Base-by-base conservation (phyloP, 352 stramenopile species). In the Pythium monospermum region DNA sequence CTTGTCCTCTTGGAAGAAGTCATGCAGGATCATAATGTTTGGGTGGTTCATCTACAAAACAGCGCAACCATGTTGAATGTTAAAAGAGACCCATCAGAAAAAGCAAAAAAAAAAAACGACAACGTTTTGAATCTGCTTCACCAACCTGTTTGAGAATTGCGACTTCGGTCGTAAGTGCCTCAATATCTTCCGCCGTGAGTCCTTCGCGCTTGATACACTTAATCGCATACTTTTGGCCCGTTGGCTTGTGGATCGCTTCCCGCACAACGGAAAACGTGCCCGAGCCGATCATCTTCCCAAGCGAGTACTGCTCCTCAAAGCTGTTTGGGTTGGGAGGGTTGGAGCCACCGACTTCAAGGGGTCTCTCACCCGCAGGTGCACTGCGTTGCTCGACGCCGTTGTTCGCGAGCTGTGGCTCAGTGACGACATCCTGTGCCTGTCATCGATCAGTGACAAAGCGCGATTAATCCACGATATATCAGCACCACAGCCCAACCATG, bases 1-100 rank as follows among this genome's bases (percentile, higher is more conserved):
- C 40, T 97, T 93, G 2, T 85, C 73, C 39, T 97, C 89, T 11
- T 95, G 80, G 64, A 96, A 97, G 59, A 97, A 96, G 62, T 96
- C 93, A 49, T 97, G 73, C 25, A 96, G 55, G 19, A 89, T 90
- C 79, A 97, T 94, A 43, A 97, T 96, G 64, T 97, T 94, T 13
- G 86, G 85, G 66, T 97, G 88, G 54, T 95, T 87, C 71, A 95
- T 89, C 80, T 94, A 42, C 32, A 42, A 21, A 11, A n/a, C 4
- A 19, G 6, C 15, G 39, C 54, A 12, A 57, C 19, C 26, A 31
- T 49, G 16, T 11, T 18, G 19, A 42, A 22, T 30, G 5, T 8
- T 18, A 15, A 12, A 32, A 15, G 27, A 21, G 15, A 12, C 22
- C 27, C 41, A 6, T 21, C 25, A 48, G 21, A 43, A 15, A 32